These are phyloP conservation scores for Yarrowia sp. DNA, from an alignment of 805 yeast species.

Conservation along the genomic window DNA sequence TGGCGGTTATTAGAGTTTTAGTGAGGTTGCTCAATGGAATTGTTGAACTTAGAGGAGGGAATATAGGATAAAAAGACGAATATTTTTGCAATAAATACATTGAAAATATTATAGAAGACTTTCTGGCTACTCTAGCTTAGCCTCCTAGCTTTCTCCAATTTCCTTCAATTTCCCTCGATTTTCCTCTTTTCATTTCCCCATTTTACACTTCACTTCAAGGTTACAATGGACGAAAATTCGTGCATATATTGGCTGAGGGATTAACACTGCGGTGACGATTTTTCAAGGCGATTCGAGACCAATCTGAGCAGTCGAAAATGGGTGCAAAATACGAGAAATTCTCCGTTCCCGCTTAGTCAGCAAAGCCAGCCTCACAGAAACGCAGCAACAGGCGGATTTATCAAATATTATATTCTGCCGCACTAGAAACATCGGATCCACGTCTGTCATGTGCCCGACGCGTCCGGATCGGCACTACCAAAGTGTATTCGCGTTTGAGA, in stretches of 20 bases:
- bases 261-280: not conserved
- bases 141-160: not conserved
- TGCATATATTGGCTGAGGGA: slow-evolving; percentile 30
- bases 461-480: slow-evolving; percentile 10
- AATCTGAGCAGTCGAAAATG: no score
- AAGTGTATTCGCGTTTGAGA: not conserved
- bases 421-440: slow-evolving; percentile 32
- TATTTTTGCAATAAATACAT: not conserved
- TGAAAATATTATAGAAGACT: no score
- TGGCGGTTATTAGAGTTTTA: not conserved
- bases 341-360: no score
- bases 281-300: no score
- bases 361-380: no score
- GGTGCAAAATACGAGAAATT: no score
- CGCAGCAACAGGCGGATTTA: no score
- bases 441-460: slow-evolving; percentile 26
- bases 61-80: no score
- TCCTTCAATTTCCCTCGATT: not conserved
- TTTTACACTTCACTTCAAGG: no score
- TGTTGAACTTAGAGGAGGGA: not conserved
- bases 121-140: no score
- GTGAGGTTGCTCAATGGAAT: not conserved
- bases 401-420: slow-evolving; percentile 27
- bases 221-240: not conserved
- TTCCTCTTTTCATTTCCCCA: not conserved